Evolutionary conservation across 257 asterid genomes (phyloP), one percentile per base, ranked within the genome.

Genomic region (Ballota nigra): DNA sequence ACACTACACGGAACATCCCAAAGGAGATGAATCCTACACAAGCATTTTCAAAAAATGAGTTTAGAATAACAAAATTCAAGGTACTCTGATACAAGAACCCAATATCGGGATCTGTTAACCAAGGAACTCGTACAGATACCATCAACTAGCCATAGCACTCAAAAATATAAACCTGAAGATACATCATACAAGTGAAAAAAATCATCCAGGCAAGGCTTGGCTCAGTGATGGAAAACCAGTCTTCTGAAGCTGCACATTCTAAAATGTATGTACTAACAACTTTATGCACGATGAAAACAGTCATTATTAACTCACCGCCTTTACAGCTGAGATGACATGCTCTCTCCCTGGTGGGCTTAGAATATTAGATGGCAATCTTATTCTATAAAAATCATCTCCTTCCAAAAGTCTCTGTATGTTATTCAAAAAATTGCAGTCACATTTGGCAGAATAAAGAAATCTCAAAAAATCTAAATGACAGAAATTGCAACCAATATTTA

Each of bases 331-430:
- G 66, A 92, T 63, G 62, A 88, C 81, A 59, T 84, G 85, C 69
- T 86, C 92, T 72, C 88, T 87, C 38, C 98, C 98, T 41, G 92
- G 92, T 64, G 79, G 86, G 81, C 72, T 88, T 72, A 88, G 81
- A 75, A 92, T 86, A 53, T 86, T 90, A 63, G 98, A 88, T 2
- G 96, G 96, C 22, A 95, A 68, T 79, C 98, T 88, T 79, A 95
- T 85, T 81, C 83, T 83, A 76, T 95, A 95, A 79, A 89, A 92
- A 74, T 89, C 98, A 68, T 95, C 99, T 69, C 76, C 90, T 79
- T 92, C 89, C 86, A 95, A 73, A 38, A 95, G 92, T 77, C 83
- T 85, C 99, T 95, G 95, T 72, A 71, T n/a, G 40, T 63, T 63
- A 75, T 41, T 38, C 47, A 61, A 64, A 67, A 66, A 68, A 66